Evolutionary conservation across 176 grass and related monocot genomes (phyloP).

Genomic region (Sorghum bicolor): Sorghum_bicolor_NCBIv3 NC_012875.2:46574501-46575000

Average conservation of each 20-base stretch:
- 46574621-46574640: slow-evolving; percentile 58
- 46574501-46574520: slow-evolving; percentile 73
- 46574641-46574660: slow-evolving; percentile 60
- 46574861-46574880: neutral
- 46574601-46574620: slow-evolving; percentile 59
- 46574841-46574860: neutral
- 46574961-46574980: slow-evolving; percentile 71
- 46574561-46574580: slow-evolving; percentile 75
- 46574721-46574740: neutral
- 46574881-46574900: neutral
- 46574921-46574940: too few species aligned
- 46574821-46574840: slow-evolving; percentile 16
- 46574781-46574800: slow-evolving; percentile 80
- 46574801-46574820: slow-evolving; percentile 82
- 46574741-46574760: neutral
- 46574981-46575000: slow-evolving; percentile 88
- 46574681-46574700: slow-evolving; percentile 39
- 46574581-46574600: slow-evolving; percentile 71
- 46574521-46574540: slow-evolving; percentile 73
- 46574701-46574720: too few species aligned
- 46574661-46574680: slow-evolving; percentile 75
- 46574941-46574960: slow-evolving; percentile 90
- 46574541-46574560: slow-evolving; percentile 50
- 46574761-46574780: slow-evolving; percentile 81
- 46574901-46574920: too few species aligned